Conservation (phyloP, 805 yeast genomes). For the Ogataea paraovalis region DNA sequence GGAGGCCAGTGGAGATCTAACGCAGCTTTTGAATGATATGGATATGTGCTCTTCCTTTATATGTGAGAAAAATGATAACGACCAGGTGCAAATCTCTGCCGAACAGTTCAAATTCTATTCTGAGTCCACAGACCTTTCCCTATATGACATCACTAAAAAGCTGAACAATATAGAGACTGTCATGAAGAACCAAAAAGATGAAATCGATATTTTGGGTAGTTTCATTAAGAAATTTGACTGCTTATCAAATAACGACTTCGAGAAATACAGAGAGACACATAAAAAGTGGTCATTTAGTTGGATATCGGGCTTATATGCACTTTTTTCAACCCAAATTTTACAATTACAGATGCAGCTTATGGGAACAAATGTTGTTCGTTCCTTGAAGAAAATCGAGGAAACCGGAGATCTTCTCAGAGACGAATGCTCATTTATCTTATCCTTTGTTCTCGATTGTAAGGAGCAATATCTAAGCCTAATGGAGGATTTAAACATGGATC, state of each 20-base stretch:
- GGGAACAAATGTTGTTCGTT: slow-evolving; percentile 22
- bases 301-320: slow-evolving; percentile 27
- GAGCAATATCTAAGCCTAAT: slow-evolving; percentile 21
- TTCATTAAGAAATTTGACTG: slow-evolving; percentile 8
- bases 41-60: slow-evolving; percentile 5
- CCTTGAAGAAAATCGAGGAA: slow-evolving; percentile 20
- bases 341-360: slow-evolving; percentile 24
- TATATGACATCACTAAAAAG: slow-evolving; percentile 18
- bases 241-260: slow-evolving; percentile 10
- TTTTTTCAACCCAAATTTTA: slow-evolving; percentile 23
- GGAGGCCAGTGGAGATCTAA: slow-evolving; percentile 4
- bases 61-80: background rate
- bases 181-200: slow-evolving; percentile 6
- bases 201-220: slow-evolving; percentile 7
- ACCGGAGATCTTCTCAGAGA: slow-evolving; percentile 20
- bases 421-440: slow-evolving; percentile 17
- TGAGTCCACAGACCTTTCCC: slow-evolving; percentile 19
- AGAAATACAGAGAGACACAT: slow-evolving; percentile 9
- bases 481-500: slow-evolving; percentile 22
- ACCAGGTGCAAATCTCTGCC: background rate
- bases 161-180: slow-evolving; percentile 11
- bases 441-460: slow-evolving; percentile 22
- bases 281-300: slow-evolving; percentile 26
- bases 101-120: slow-evolving; percentile 13
- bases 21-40: slow-evolving; percentile 9